Percentiles rank a stretch among this genome's conserved stretches.
phyloP scores from a whole-genome alignment of 192 early-diverging fungal genomes.

The Gigaspora rosea region DNA sequence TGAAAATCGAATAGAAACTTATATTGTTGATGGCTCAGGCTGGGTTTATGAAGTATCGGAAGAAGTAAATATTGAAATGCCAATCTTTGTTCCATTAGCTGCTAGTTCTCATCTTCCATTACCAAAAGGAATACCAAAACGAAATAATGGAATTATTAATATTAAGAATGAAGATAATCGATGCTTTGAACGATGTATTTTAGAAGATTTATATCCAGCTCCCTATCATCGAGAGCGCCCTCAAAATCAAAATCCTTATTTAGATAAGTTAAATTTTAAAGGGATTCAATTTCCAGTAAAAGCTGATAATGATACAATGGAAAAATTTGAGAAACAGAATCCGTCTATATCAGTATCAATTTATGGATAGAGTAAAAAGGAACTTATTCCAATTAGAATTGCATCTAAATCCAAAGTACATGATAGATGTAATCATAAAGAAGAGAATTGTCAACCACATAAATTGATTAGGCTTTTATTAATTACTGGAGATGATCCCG shows the following conservation, averaged over 20 bases:
- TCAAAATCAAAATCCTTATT: background rate
- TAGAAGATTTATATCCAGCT: background rate
- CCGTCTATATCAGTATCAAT: too few species aligned
- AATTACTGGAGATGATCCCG: background rate
- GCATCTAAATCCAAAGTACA: too few species aligned
- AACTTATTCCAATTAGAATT: too few species aligned
- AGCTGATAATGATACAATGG: background rate
- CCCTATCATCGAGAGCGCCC: background rate
- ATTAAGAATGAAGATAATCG: too few species aligned
- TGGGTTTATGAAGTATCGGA: too few species aligned
- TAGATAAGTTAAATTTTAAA: background rate
- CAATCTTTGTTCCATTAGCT: too few species aligned
- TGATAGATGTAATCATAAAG: too few species aligned
- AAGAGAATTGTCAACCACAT: background rate
- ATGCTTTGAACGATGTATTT: background rate
- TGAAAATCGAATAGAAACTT: background rate
- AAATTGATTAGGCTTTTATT: slow-evolving; percentile 15
- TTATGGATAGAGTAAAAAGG: too few species aligned
- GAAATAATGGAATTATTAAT: too few species aligned
- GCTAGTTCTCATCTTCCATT: background rate
- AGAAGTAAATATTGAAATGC: too few species aligned
- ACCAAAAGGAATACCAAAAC: background rate
- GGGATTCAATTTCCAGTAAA: slow-evolving; percentile 8
- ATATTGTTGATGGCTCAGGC: too few species aligned
- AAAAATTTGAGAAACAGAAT: too few species aligned